These are phyloP conservation scores for Uronychia binucleata DNA, from an alignment of 73 alveolate genomes.

Conservation along the genomic window DNA sequence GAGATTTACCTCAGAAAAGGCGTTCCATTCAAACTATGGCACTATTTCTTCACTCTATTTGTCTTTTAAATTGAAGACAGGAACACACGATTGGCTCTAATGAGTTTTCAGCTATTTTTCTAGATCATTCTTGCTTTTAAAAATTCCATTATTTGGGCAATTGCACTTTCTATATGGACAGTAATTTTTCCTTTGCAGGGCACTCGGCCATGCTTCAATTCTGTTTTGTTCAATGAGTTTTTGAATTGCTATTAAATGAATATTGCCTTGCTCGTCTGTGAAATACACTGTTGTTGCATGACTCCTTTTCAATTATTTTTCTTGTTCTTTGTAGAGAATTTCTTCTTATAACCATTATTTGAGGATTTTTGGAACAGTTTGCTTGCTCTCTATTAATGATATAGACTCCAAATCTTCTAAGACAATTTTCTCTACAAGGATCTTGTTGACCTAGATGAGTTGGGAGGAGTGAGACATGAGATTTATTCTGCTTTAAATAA, in stretches of 20 bases:
- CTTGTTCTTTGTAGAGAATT: neutral
- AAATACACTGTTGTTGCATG: neutral
- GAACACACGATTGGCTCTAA: neutral
- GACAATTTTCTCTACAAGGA: neutral
- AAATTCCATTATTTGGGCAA: conserved; percentile 10
- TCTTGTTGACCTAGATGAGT: neutral
- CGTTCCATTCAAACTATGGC: conserved; percentile 3
- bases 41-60: neutral
- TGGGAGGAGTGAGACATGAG: no score
- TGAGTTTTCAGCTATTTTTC: neutral
- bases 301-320: neutral
- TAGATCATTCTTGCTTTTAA: conserved; percentile 3
- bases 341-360: neutral
- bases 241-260: neutral
- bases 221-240: neutral
- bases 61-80: neutral
- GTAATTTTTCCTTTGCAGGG: conserved; percentile 17
- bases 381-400: neutral
- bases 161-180: conserved; percentile 12
- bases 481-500: no score
- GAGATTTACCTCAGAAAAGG: conserved; percentile 1
- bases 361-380: neutral
- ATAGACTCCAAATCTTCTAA: neutral
- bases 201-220: neutral
- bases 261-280: conserved; percentile 13